Evolutionary conservation across 2,329 filamentous ascomycete genomes (phyloP), one percentile per base, ranked within the genome.

Genomic region (Fusarium burgessii): DNA sequence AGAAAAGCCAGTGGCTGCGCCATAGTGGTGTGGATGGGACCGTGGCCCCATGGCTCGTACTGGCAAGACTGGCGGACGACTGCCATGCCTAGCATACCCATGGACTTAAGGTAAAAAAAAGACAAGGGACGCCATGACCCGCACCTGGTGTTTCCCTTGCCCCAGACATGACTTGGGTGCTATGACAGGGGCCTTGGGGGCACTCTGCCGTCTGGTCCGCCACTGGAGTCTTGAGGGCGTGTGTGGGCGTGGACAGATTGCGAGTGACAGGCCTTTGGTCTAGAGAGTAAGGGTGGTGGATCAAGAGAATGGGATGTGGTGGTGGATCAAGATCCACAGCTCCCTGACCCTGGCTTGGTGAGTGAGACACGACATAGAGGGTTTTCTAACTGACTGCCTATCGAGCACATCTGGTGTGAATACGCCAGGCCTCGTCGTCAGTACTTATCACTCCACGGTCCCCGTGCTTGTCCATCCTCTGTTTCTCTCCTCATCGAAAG

Each of bases 291-390:
- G 64, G 63, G 67, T 72, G 62, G 62, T 74, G 68, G 73, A 72
- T 67, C 54, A 57, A 69, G 54, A 68, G 54, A 67, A 72, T 75
- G 68, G 73, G 73, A 71, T 66, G 70, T 70, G 61, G 60, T 72
- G 67, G 74, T 75, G 74, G 74, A 75, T 72, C 72, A 71, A 66
- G 71, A 70, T 70, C 72, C 72, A 75, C 74, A 68, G 71, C 71
- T 69, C 75, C 65, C 75, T 74, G 67, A 74, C 84, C 83, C 83
- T 81, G 78, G 80, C 70, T 65, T 62, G 58, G 51, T 82, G 82
- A 84, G 84, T 86, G 84, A 87, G 85, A 86, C 84, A 85, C 78
- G 73, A 81, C 82, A 82, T 82, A 81, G 77, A 77, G 65, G 70
- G 66, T 74, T 76, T 74, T 74, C 70, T 58, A 75, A 68, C 62